A percentile compares a stretch with the other conserved stretches of the same genome.
phyloP scores from a whole-genome alignment of 305 asterid species.

The Andrographis paniculata region DNA sequence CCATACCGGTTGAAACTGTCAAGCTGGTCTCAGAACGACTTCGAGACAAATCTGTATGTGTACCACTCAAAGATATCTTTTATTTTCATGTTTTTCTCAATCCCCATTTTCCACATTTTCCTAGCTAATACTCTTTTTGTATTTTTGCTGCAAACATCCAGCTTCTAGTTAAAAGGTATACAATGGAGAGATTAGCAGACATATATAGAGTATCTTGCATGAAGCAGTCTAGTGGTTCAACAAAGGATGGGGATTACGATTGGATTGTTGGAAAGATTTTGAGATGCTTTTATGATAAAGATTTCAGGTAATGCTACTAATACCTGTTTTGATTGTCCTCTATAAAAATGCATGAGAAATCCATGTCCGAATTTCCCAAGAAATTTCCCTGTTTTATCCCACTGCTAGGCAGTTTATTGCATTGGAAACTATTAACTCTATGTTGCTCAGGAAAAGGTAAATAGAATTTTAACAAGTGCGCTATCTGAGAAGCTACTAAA shows the following conservation, averaged over 20 bases:
- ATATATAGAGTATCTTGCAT: conserved; percentile 62
- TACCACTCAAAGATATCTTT: conserved; percentile 9
- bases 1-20: conserved; percentile 63
- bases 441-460: conserved; percentile 13
- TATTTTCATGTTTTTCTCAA: conserved; percentile 10
- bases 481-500: conserved; percentile 1
- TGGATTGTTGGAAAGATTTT: conserved; percentile 88
- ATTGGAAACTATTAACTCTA: background rate
- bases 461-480: conserved; percentile 7
- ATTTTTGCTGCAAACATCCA: conserved; percentile 29
- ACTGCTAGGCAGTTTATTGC: conserved; percentile 9
- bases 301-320: conserved; percentile 65
- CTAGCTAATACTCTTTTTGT: conserved; percentile 17
- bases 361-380: conserved; percentile 8
- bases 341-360: conserved; percentile 12
- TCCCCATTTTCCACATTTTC: conserved; percentile 10
- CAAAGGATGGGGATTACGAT: conserved; percentile 48
- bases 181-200: conserved; percentile 93
- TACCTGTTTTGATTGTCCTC: conserved; percentile 14
- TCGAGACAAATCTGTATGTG: conserved; percentile 90
- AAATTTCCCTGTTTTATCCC: background rate
- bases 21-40: conserved; percentile 92
- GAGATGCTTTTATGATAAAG: conserved; percentile 97
- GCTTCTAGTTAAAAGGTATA: conserved; percentile 79
- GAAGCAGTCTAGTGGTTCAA: conserved; percentile 30